Conservation (phyloP, 805 yeast genomes). For the Wickerhamia fluorescens region DNA sequence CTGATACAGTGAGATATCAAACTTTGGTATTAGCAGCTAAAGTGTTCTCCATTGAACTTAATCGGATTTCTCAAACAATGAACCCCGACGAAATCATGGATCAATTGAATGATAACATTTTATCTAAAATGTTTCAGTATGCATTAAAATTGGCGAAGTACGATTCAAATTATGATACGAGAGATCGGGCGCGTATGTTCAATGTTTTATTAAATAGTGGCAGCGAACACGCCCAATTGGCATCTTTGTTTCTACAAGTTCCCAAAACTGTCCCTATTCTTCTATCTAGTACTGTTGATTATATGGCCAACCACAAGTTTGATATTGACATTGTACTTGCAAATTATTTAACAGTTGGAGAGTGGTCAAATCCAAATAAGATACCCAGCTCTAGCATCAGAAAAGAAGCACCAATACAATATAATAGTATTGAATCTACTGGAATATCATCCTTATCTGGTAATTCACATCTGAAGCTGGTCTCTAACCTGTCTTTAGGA, state of each 20-base stretch:
- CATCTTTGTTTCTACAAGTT: slow-evolving; percentile 65
- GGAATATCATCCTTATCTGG: slow-evolving; percentile 5
- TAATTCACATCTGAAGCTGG: slow-evolving; percentile 1
- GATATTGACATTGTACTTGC: slow-evolving; percentile 1
- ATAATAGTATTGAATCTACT: slow-evolving; percentile 8
- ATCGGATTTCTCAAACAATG: slow-evolving; percentile 22
- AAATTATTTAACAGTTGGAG: slow-evolving; percentile 23
- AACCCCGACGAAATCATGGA: slow-evolving; percentile 5
- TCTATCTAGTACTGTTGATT: neutral
- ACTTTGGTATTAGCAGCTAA: slow-evolving; percentile 71
- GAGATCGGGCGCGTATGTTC: slow-evolving; percentile 80
- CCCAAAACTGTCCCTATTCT: slow-evolving; percentile 60
- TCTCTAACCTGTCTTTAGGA: slow-evolving; percentile 3
- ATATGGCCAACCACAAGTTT: neutral
- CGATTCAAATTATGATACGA: slow-evolving; percentile 67
- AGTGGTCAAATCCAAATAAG: slow-evolving; percentile 38
- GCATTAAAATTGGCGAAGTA: slow-evolving; percentile 59
- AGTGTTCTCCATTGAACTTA: slow-evolving; percentile 49
- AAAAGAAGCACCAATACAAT: slow-evolving; percentile 13
- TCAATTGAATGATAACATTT: slow-evolving; percentile 6
- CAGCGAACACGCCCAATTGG: slow-evolving; percentile 44
- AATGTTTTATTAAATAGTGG: slow-evolving; percentile 49
- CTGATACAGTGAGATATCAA: slow-evolving; percentile 58
- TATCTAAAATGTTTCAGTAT: slow-evolving; percentile 50
- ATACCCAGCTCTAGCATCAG: slow-evolving; percentile 27